Evolutionary conservation across 306 rosid genomes (phyloP), one percentile per base, ranked within the genome.

Genomic region (Pyrus communis): DNA sequence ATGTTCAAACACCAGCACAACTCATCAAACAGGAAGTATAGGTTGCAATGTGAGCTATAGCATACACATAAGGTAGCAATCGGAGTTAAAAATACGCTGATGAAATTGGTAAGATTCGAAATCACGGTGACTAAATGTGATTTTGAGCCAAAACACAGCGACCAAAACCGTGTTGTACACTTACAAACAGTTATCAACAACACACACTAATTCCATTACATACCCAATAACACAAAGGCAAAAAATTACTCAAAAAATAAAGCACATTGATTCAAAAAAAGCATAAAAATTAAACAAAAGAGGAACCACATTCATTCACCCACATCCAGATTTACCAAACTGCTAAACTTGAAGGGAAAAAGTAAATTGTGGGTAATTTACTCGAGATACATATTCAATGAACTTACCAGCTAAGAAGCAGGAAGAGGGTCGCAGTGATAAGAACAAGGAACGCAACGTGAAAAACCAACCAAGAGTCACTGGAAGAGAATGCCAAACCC

Each of bases 331-430:
- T 52, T 3, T 18, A 67, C 15, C 46, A 46, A 40, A 69, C 58
- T 35, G 23, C 9, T 58, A 76, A 57, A 21, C 40, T 31, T 45
- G 28, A 7, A 38, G n/a, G 3, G 54, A 9, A 40, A 17, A 71
- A 22, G 23, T 12, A n/a, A 22, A 68, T 3, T 58, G 64, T 18
- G 27, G 14, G 54, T 59, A 4, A 14, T 49, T 15, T 49, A 49
- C 21, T 49, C 8, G 55, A 49, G 21, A 49, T 49, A 49, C 55
- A 49, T 4, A 49, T 49, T 49, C 55, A 75, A 43, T 27, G 28
- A 80, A 58, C 68, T 19, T 87, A 95, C 97, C 97, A 92, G 89
- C 90, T 92, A 71, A 95, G 93, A 52, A 95, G 99, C 22, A 85
- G 74, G 81, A 95, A 92, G 75, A 95, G 97, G 80, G 93, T 79